phyloP scores from a whole-genome alignment of 2,329 filamentous ascomycete genomes.

The Diaporthe citri region DNA sequence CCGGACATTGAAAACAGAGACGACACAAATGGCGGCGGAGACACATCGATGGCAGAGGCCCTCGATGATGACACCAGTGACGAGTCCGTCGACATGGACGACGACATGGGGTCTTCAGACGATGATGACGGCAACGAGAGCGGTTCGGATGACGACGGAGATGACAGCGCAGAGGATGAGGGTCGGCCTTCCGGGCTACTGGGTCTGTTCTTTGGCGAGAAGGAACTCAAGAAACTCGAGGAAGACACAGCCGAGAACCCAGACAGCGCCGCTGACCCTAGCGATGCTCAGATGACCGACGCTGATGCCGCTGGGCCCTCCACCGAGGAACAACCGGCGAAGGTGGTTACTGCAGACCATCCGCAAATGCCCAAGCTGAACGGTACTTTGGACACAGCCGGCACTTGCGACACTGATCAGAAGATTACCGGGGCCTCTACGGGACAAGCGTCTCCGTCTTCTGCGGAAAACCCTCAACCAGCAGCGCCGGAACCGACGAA shows the following conservation, averaged over 20 bases:
- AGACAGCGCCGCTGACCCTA: constrained; percentile 44
- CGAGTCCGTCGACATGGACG: constrained; percentile 77
- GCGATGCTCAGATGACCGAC: constrained; percentile 41
- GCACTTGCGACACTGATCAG: constrained; percentile 43
- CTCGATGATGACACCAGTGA: constrained; percentile 67
- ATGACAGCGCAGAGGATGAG: constrained; percentile 55
- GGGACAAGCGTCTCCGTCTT: background rate
- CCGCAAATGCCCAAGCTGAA: background rate
- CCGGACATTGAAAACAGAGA: constrained; percentile 58
- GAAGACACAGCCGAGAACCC: constrained; percentile 50
- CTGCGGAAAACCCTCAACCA: background rate
- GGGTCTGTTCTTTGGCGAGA: constrained; percentile 70
- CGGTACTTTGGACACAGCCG: constrained; percentile 11
- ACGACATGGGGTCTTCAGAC: constrained; percentile 72
- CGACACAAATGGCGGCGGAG: constrained; percentile 45
- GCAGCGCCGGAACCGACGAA: constrained; percentile 46
- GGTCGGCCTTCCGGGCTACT: constrained; percentile 63
- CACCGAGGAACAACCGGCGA: background rate
- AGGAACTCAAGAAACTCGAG: constrained; percentile 67
- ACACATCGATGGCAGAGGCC: constrained; percentile 42
- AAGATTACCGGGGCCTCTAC: background rate
- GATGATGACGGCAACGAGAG: constrained; percentile 61
- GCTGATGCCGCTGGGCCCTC: constrained; percentile 25
- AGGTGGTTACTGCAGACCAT: background rate
- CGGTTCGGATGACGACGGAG: constrained; percentile 55